Conservation (phyloP, 2,329 filamentous ascomycete species). For the Fusarium mexicanum region DNA sequence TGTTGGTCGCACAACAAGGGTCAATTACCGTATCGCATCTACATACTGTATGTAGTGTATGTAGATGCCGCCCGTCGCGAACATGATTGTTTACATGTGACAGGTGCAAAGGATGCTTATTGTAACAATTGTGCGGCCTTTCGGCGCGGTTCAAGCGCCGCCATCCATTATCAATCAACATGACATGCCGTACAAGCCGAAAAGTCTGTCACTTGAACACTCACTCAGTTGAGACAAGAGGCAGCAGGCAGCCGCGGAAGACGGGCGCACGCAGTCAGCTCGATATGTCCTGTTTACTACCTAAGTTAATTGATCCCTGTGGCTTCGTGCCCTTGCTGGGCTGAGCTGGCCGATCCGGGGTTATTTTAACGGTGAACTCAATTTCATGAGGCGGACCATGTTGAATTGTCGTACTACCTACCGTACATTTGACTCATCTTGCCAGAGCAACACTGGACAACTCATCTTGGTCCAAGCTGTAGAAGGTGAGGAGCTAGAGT, state of each 20-base stretch:
- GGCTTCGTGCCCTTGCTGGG: slow-evolving; percentile 7
- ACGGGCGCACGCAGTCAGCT: slow-evolving; percentile 14
- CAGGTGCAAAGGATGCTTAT: not conserved
- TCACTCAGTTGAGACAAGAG: not conserved
- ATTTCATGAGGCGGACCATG: slow-evolving; percentile 15
- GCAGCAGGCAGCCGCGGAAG: slow-evolving; percentile 16
- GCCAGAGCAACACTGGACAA: slow-evolving; percentile 33
- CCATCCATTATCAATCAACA: not conserved
- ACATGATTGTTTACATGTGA: slow-evolving; percentile 2
- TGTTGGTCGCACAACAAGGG: not conserved
- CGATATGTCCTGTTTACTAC: not conserved
- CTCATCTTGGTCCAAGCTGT: slow-evolving; percentile 32
- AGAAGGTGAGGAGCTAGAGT: not conserved
- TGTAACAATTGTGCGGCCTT: slow-evolving; percentile 14
- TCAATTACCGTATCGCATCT: not conserved
- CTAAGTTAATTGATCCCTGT: slow-evolving; percentile 4
- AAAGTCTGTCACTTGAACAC: slow-evolving; percentile 3
- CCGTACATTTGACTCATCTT: slow-evolving; percentile 30
- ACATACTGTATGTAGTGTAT: not conserved
- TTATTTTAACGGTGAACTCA: slow-evolving; percentile 22
- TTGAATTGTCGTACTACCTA: not conserved
- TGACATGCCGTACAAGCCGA: slow-evolving; percentile 21
- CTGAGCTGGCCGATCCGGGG: slow-evolving; percentile 34
- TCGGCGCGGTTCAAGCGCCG: not conserved
- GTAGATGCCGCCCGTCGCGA: slow-evolving; percentile 20